Base-by-base conservation (phyloP, 805 yeast species). In the Candida odintsovae region DNA sequence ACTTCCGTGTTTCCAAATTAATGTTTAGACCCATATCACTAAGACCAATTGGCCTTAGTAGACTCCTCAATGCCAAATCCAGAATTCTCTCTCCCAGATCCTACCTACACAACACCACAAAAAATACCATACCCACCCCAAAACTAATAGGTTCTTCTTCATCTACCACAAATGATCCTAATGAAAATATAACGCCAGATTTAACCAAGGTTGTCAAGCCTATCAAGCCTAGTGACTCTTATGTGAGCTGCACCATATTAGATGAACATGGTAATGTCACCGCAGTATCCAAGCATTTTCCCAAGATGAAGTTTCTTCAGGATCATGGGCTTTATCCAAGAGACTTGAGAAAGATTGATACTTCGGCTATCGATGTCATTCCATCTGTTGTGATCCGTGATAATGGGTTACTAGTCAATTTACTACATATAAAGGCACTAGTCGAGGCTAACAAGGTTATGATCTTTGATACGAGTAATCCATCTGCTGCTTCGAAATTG, bases 341-440 rank as follows among this genome's bases (percentile, higher is more conserved):
- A 66, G 97, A 90, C 63, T 68, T 90, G 51, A 67, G 97, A 26
- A 90, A 87, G 59, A 83, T 90, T 44, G 96, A 60, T 66, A 76
- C 73, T 47, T 84, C 86, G 29, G 73, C 82, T 22, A 73, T 84
- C 45, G 96, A 89, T 64, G 87, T 92, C 19, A 90, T 90, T 3
- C 99, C 99, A 0, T 80, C 89, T 18, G 84, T 94, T 40, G 82
- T 90, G 49, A 89, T 90, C 20, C 75, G 97, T 49, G 79, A 79
- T 51, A 44, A 78, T 67, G 84, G 95, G 44, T 86, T 92, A 18
- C 69, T 94, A 45, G 80, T 94, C 42, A 90, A 90, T 61, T 66
- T 94, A 58, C 68, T 94, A 35, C 94, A 90, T 62, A 89, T 94
- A 42, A 85, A 94, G 53, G 98, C 97, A 1, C 72, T 94, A 41